phyloP scores from a whole-genome alignment of 2,329 filamentous ascomycete genomes.

The Trichoderma semiorbis region DNA sequence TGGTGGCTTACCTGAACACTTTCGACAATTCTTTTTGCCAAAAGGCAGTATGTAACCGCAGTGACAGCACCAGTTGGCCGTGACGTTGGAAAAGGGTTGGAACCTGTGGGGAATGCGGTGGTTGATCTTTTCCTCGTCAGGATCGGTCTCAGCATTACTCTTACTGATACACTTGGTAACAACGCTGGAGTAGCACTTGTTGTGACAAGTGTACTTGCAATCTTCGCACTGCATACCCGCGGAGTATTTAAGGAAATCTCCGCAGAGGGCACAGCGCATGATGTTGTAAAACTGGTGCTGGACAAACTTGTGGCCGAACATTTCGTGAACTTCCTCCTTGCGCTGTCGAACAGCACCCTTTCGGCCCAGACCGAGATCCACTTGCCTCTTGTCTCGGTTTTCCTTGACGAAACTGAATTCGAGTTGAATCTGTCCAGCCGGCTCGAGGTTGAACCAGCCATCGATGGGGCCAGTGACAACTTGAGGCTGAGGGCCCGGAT shows the following conservation, averaged over 20 bases:
- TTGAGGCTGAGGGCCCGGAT: constrained; percentile 45
- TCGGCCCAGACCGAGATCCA: constrained; percentile 86
- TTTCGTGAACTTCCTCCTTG: constrained; percentile 97
- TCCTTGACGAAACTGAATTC: constrained; percentile 91
- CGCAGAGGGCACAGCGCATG: constrained; percentile 97
- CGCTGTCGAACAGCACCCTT: constrained; percentile 95
- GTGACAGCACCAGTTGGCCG: constrained; percentile 98
- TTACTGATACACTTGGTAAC: constrained; percentile 99
- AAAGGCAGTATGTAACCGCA: constrained; percentile 95
- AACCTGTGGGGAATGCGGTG: constrained; percentile 98
- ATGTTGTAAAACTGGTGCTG: constrained; percentile 99
- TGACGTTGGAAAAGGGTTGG: constrained; percentile 93
- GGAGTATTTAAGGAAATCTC: constrained; percentile 97
- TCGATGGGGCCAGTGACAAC: constrained; percentile 67
- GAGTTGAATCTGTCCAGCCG: constrained; percentile 86
- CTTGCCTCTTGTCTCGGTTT: constrained; percentile 73
- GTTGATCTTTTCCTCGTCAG: constrained; percentile 99
- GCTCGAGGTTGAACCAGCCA: constrained; percentile 95
- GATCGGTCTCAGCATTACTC: constrained; percentile 96
- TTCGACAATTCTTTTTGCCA: constrained; percentile 90
- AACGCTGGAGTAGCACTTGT: constrained; percentile 93
- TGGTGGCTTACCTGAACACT: constrained; percentile 70
- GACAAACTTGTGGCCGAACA: constrained; percentile 98
- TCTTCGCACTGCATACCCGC: constrained; percentile 99
- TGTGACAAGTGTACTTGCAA: constrained; percentile 99